Conservation (phyloP, 2,329 filamentous ascomycete genomes). For the Aureobasidium sp. region DNA sequence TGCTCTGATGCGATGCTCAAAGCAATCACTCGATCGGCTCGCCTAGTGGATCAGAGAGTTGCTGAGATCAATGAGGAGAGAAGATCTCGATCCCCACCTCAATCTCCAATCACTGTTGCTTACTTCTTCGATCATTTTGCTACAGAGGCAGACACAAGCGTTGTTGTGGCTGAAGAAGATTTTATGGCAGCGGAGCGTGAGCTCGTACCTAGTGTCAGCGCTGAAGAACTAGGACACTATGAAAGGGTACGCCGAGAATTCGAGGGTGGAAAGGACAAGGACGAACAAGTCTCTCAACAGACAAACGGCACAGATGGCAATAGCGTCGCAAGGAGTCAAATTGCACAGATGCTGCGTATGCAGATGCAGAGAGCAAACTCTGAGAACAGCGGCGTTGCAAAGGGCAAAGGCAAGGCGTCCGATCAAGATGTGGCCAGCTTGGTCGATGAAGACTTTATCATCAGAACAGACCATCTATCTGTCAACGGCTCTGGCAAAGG, state of each 20-base stretch:
- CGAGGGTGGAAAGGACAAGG: slow-evolving; percentile 55
- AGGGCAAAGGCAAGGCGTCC: slow-evolving; percentile 26
- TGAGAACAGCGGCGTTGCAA: slow-evolving; percentile 22
- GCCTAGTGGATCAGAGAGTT: slow-evolving; percentile 77
- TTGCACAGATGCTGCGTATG: slow-evolving; percentile 18
- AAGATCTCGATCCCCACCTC: slow-evolving; percentile 27
- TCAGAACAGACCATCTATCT: slow-evolving; percentile 33
- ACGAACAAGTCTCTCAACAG: slow-evolving; percentile 26
- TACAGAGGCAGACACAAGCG: slow-evolving; percentile 71
- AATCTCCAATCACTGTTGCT: slow-evolving; percentile 64
- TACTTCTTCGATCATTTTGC: slow-evolving; percentile 95
- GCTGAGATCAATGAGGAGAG: slow-evolving; percentile 53
- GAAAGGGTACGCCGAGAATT: slow-evolving; percentile 76
- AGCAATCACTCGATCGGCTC: slow-evolving; percentile 85
- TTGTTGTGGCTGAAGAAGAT: slow-evolving; percentile 83
- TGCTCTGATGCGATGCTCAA: slow-evolving; percentile 99
- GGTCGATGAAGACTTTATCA: slow-evolving; percentile 36
- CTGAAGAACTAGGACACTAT: slow-evolving; percentile 87
- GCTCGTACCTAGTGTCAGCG: slow-evolving; percentile 87
- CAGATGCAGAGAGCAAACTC: slow-evolving; percentile 15
- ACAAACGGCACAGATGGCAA: slow-evolving; percentile 1
- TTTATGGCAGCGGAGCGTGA: slow-evolving; percentile 76
- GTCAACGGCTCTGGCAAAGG: slow-evolving; percentile 25
- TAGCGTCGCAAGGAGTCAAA: slow-evolving; percentile 2
- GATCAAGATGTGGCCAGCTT: slow-evolving; percentile 20